Base-by-base conservation (phyloP, 2,329 filamentous ascomycete genomes). In the Orbilia ellipsospora region DNA sequence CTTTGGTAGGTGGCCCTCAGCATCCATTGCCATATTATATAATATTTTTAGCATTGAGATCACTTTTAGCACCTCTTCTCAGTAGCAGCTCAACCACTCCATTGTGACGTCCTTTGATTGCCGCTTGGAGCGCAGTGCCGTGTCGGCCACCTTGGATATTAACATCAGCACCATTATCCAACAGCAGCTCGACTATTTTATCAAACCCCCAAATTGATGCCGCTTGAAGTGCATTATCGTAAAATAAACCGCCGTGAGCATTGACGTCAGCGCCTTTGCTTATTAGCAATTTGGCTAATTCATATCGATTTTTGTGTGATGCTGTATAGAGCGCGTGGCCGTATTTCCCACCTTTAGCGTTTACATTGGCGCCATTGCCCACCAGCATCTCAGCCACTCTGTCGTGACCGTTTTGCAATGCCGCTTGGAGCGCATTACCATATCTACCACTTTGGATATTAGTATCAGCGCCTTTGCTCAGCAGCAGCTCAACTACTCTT, bases 71-170 rank as follows among this genome's bases (percentile, higher is more conserved):
- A 0, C 77, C 77, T 42, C 50, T 50, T 5, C 66, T n/a, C 2
- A 79, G 36, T 2, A 80, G 51, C 3, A 77, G n/a, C 55, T 73
- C 28, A 13, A 77, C 77, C 26, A 62, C 64, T 15, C 77, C 52
- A 12, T 57, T 10, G 1, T 78, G 64, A 20, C 80, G 79, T 51
- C 51, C 31, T 15, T 12, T 18, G 3, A 77, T 40, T 40, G 77
- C 77, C 12, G 68, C 74, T 31, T 70, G 60, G 1, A 79, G 65
- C 7, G 76, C 59, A 59, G 16, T 78, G 4, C 52, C 23, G 4
- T 23, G 4, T 23, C 2, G 2, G 4, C 23, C 23, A 50, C 44
- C 13, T 20, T 42, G 23, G 3, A 20, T 28, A 4, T 23, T 23
- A 23, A 23, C 23, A 23, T 23, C 23, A 23, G 23, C 23, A 4